Percentiles rank a stretch among this genome's conserved stretches.
Conservation (phyloP, 768 basidiomycete species). For the Galerina marginata region DNA sequence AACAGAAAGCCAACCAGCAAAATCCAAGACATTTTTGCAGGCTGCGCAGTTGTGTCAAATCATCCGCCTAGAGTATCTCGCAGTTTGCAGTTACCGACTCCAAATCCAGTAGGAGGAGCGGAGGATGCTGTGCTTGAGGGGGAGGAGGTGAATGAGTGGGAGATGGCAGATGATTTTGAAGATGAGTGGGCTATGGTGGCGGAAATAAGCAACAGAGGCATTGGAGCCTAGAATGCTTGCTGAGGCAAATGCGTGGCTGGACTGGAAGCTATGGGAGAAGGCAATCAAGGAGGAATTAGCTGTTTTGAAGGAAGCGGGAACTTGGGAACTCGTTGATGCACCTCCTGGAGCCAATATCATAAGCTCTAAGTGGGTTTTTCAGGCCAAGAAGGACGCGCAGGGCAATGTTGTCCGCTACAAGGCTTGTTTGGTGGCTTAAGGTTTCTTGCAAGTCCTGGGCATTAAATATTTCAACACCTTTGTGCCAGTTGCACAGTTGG, state of each 20-base stretch:
- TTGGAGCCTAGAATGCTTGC: slow-evolving; percentile 24
- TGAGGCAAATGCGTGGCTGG: slow-evolving; percentile 27
- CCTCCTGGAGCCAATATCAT: slow-evolving; percentile 30
- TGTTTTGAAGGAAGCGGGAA: too few relatives aligned
- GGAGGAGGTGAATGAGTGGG: too few relatives aligned
- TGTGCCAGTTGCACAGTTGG: slow-evolving; percentile 35
- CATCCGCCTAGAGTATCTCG: slow-evolving; percentile 1
- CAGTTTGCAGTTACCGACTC: slow-evolving; percentile 19
- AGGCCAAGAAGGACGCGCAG: slow-evolving; percentile 24
- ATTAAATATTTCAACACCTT: slow-evolving; percentile 43
- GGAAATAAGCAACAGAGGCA: slow-evolving; percentile 30
- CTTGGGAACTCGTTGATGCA: slow-evolving; percentile 33
- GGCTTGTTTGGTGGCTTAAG: slow-evolving; percentile 35
- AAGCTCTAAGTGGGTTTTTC: slow-evolving; percentile 36
- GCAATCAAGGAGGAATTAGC: slow-evolving; percentile 19
- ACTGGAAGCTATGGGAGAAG: slow-evolving; percentile 32
- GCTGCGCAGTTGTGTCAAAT: not conserved
- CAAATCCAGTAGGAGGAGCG: too few relatives aligned
- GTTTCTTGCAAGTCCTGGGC: slow-evolving; percentile 44
- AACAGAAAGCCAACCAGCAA: slow-evolving; percentile 3
- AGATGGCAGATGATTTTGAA: too few relatives aligned
- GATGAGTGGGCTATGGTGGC: too few relatives aligned
- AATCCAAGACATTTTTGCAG: slow-evolving; percentile 9
- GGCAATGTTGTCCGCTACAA: slow-evolving; percentile 28
- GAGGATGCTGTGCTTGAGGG: too few relatives aligned